phyloP scores from a whole-genome alignment of 2,329 filamentous ascomycete genomes.

The Nigrospora oryzae region DNA sequence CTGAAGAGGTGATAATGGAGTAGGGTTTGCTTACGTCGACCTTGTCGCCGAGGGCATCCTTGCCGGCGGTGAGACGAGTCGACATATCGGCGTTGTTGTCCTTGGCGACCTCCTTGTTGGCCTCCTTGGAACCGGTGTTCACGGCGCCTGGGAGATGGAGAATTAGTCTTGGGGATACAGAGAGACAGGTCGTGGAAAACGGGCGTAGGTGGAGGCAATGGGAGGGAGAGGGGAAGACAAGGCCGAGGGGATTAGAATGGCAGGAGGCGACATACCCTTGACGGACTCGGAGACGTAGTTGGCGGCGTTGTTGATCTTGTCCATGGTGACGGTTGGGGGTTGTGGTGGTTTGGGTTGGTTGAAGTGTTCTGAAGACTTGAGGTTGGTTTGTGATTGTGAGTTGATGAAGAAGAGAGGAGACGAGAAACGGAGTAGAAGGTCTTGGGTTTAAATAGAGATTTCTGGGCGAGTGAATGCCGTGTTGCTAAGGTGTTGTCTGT shows the following conservation, averaged over 20 bases:
- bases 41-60: constrained; percentile 41
- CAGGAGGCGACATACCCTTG: constrained; percentile 30
- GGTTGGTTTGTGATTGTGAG: constrained; percentile 9
- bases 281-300: constrained; percentile 62
- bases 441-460: too few species aligned
- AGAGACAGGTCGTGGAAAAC: not conserved
- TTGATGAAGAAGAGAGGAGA: not conserved
- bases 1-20: too few species aligned
- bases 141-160: constrained; percentile 23
- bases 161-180: constrained; percentile 1
- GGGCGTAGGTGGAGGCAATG: not conserved
- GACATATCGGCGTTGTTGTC: constrained; percentile 41
- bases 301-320: constrained; percentile 50
- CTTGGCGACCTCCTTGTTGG: constrained; percentile 63
- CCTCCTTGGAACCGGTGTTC: constrained; percentile 54
- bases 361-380: too few species aligned
- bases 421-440: too few species aligned
- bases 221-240: not conserved
- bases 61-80: constrained; percentile 42
- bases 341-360: constrained; percentile 6
- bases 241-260: too few species aligned
- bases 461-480: too few species aligned
- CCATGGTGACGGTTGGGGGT: constrained; percentile 30
- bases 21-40: constrained; percentile 27
- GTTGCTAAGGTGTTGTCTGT: too few species aligned